A percentile compares a stretch with the other conserved stretches of the same genome.
These are phyloP conservation scores for Triticum monococcum DNA, from an alignment of 176 grass and related monocot species.

Conservation along the genomic window DNA sequence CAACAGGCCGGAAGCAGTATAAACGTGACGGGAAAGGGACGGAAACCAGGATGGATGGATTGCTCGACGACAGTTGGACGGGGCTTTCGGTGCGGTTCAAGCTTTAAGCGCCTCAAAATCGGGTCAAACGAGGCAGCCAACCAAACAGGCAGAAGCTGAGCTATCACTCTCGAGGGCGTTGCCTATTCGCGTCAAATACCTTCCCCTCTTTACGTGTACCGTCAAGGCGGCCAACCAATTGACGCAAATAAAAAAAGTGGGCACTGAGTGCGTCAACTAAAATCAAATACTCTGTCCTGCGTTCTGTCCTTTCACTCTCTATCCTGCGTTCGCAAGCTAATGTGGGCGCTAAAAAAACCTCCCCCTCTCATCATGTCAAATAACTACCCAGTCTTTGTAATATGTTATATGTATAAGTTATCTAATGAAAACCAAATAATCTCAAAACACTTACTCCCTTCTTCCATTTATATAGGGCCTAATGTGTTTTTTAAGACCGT, in stretches of 20 bases:
- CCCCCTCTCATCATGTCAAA: too few species aligned
- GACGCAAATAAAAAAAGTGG: neutral
- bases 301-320: too few species aligned
- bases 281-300: neutral
- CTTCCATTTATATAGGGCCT: too few species aligned
- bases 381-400: too few species aligned
- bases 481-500: too few species aligned
- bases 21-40: neutral
- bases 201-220: neutral
- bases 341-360: too few species aligned
- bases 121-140: neutral
- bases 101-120: conserved; percentile 11
- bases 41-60: neutral
- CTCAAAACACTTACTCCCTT: too few species aligned
- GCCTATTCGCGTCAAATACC: neutral
- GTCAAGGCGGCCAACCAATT: neutral
- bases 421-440: too few species aligned
- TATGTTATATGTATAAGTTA: too few species aligned
- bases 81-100: neutral
- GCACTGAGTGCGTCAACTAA: neutral
- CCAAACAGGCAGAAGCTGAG: neutral
- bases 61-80: neutral
- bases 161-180: conserved; percentile 10
- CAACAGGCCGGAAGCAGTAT: neutral
- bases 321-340: too few species aligned